phyloP scores from a whole-genome alignment of 2,329 filamentous ascomycete species.

The Ceratocystis ficicola region DNA sequence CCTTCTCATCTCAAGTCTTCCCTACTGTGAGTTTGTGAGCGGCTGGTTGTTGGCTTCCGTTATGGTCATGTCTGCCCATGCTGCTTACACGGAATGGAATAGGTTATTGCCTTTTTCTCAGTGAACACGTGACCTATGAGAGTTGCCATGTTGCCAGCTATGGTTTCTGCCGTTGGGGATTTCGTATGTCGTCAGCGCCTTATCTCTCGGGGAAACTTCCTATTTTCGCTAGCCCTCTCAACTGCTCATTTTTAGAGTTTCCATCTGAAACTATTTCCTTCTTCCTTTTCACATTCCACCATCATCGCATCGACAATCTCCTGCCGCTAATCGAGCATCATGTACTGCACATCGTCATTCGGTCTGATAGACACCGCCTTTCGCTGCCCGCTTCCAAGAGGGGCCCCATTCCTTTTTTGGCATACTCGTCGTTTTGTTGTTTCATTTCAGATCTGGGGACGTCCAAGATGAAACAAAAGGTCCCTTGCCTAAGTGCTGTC shows the following conservation, averaged over 20 bases:
- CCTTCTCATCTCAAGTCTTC: not conserved
- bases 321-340: not conserved
- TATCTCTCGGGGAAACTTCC: not conserved
- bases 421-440: not conserved
- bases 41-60: too few species aligned
- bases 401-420: not conserved
- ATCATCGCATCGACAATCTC: not conserved
- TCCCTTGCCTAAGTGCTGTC: not conserved
- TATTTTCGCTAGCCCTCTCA: not conserved
- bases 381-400: not conserved
- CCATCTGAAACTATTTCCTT: not conserved
- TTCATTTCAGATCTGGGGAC: not conserved
- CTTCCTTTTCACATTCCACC: not conserved
- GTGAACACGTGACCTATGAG: not conserved
- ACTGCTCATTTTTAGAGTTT: not conserved
- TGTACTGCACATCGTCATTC: not conserved
- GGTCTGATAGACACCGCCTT: not conserved
- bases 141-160: not conserved
- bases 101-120: not conserved
- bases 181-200: not conserved
- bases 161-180: not conserved
- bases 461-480: slow-evolving; percentile 5
- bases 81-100: too few species aligned
- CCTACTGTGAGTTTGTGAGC: too few species aligned
- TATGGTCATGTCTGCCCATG: too few species aligned